These are phyloP conservation scores for Epicoccum sorghinum DNA, from an alignment of 2,329 filamentous ascomycete genomes.

Conservation along the genomic window DNA sequence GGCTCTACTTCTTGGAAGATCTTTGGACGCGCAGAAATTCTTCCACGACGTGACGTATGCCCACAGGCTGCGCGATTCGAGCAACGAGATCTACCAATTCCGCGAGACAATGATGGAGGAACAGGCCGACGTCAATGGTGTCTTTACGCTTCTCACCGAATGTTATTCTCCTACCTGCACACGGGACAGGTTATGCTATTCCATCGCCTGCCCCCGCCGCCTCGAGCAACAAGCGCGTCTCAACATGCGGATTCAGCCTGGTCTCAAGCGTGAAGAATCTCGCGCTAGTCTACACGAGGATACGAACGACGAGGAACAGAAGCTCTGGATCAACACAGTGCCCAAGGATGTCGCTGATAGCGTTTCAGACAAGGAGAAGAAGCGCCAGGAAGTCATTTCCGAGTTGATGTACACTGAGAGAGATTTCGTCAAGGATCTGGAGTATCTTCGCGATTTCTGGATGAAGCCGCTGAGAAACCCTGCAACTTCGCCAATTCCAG, in stretches of 20 bases:
- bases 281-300: constrained; percentile 81
- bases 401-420: constrained; percentile 98
- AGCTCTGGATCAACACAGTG: constrained; percentile 98
- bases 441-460: constrained; percentile 98
- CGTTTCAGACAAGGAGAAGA: constrained; percentile 90
- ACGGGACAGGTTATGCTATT: constrained; percentile 93
- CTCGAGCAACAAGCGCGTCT: constrained; percentile 93
- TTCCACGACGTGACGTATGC: constrained; percentile 99
- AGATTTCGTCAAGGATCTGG: constrained; percentile 98
- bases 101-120: constrained; percentile 90
- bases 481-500: constrained; percentile 80
- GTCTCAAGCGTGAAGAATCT: constrained; percentile 75
- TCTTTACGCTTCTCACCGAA: constrained; percentile 94
- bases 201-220: constrained; percentile 91
- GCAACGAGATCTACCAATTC: constrained; percentile 95
- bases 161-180: constrained; percentile 99
- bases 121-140: constrained; percentile 85
- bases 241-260: constrained; percentile 91
- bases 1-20: constrained; percentile 85
- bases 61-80: constrained; percentile 91
- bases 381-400: constrained; percentile 96
- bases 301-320: constrained; percentile 92
- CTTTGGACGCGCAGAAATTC: constrained; percentile 96
- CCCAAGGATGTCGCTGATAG: constrained; percentile 92
- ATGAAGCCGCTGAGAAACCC: constrained; percentile 82